phyloP scores from a whole-genome alignment of 192 early-diverging fungal species.

The Dissophora globulifera region DNA sequence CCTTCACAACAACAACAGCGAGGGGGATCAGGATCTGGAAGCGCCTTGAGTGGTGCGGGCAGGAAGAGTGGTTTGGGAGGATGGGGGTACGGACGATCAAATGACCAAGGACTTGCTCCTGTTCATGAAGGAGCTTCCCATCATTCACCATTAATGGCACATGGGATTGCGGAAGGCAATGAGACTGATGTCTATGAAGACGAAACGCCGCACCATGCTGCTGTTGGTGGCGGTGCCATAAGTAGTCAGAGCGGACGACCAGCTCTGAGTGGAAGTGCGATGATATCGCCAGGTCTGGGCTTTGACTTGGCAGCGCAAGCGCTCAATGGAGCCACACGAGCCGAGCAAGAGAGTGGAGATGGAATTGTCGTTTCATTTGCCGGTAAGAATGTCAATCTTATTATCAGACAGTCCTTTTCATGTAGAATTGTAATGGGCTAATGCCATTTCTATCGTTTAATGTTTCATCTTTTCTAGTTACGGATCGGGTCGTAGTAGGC shows the following conservation, averaged over 20 bases:
- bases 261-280: constrained; percentile 10
- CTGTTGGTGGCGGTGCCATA: no score
- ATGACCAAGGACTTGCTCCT: constrained; percentile 25
- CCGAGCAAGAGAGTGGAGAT: constrained; percentile 63
- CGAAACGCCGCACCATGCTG: constrained; percentile 3
- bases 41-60: constrained; percentile 4
- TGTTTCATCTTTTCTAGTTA: constrained; percentile 44
- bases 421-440: no score
- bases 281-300: constrained; percentile 46
- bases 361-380: constrained; percentile 69
- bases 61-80: constrained; percentile 33
- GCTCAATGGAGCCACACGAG: constrained; percentile 30
- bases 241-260: constrained; percentile 20
- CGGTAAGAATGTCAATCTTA: constrained; percentile 43
- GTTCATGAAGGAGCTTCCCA: constrained; percentile 31
- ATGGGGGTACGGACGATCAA: constrained; percentile 29
- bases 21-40: not conserved
- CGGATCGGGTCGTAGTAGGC: constrained; percentile 56
- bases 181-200: constrained; percentile 36
- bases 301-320: constrained; percentile 24
- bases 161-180: constrained; percentile 8
- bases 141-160: constrained; percentile 16
- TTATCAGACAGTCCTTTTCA: no score
- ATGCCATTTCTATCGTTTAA: no score
- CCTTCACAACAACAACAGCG: constrained; percentile 7